Evolutionary conservation across 805 yeast species (phyloP).

Genomic region (Yamadazyma endophytica): DNA sequence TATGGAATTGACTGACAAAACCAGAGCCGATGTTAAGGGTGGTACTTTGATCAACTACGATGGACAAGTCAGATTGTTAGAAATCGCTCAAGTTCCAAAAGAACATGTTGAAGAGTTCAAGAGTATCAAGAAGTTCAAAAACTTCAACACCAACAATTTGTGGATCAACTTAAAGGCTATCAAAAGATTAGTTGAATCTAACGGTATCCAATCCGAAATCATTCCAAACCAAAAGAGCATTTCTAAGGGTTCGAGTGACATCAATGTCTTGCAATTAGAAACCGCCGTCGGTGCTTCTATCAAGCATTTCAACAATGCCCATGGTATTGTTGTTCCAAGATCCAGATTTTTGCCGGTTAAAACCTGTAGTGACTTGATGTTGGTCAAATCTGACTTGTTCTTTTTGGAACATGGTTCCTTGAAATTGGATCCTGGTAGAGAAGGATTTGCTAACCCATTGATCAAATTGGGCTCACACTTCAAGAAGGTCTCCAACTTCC

Average conservation of each 20-base stretch:
- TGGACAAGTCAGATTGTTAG: conserved; percentile 89
- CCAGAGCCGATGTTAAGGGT: conserved; percentile 99
- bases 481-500: conserved; percentile 92
- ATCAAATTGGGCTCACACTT: conserved; percentile 95
- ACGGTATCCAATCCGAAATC: conserved; percentile 84
- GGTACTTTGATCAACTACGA: conserved; percentile 96
- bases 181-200: conserved; percentile 83
- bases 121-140: conserved; percentile 94
- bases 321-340: conserved; percentile 98
- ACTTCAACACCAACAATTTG: conserved; percentile 96
- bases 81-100: conserved; percentile 97
- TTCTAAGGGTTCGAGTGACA: conserved; percentile 69
- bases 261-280: conserved; percentile 89
- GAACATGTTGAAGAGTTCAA: conserved; percentile 98
- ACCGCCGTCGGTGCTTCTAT: conserved; percentile 99
- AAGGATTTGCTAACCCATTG: conserved; percentile 87
- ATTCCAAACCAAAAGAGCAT: conserved; percentile 92
- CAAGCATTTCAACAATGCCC: conserved; percentile 90
- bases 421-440: conserved; percentile 77
- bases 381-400: conserved; percentile 94
- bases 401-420: conserved; percentile 88
- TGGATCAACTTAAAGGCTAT: conserved; percentile 96
- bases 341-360: conserved; percentile 96
- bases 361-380: conserved; percentile 89
- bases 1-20: conserved; percentile 98